Evolutionary conservation across 2,329 filamentous ascomycete species (phyloP), one percentile per base, ranked within the genome.

Genomic region (Boeremia lycopersici): DNA sequence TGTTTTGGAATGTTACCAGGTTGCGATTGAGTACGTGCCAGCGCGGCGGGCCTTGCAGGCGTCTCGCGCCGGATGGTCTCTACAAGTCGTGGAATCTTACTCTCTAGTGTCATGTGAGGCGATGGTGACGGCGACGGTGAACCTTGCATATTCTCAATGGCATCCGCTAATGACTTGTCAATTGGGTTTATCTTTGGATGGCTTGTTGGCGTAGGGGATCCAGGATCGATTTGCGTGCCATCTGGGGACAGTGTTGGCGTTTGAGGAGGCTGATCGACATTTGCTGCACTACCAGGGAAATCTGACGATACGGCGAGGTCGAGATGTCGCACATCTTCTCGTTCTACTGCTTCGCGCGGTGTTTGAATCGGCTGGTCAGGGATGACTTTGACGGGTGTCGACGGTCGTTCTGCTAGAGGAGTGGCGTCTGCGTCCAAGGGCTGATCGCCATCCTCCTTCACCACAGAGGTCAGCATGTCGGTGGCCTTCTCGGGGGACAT

Each of bases 401-500:
- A 51, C 25, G 33, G 60, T 56, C 15, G 43, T 17, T 61, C 53
- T 33, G 59, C 48, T 33, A 42, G 25, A 6, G 44, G 46, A 8
- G 59, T 42, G 4, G 41, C 25, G 8, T 50, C 56, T 6, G 25
- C 40, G 7, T 67, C 61, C 6, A 15, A 12, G n/a, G 51, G 45
- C 11, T 57, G 50, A 29, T 56, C 68, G 11, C 69, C 67, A 8
- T 64, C 83, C 65, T 88, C 85, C 65, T 89, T 84, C 12, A 89
- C 82, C 3, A 88, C 86, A 8, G 86, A 86, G 6, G 82, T 82
- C 26, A 90, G 73, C 61, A 87, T 84, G 67, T 87, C 80, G 48
- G 86, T 82, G 8, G 85, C 82, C 64, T 86, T 86, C 63, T 89
- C 86, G 0, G 81, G 80, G 12, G 81, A 86, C 59, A 85, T 78